Base-by-base conservation (phyloP, 2,329 filamentous ascomycete species). In the Ophiostoma himal-ulmi region DNA sequence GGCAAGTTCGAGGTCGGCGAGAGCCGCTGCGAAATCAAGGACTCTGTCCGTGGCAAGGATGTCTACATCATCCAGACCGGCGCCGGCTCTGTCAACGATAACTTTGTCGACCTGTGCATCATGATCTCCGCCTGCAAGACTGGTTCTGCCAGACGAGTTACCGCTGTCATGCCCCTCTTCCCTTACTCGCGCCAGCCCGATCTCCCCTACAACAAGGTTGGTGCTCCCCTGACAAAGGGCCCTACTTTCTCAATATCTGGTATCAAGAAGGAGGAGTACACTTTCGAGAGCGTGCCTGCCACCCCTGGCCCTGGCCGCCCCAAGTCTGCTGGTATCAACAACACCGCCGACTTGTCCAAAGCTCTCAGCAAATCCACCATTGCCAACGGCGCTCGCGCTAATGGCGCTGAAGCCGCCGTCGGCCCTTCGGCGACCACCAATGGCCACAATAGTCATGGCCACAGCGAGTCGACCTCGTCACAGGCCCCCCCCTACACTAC, bases 11-110 rank as follows among this genome's bases (percentile, higher is more conserved):
- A 93, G 41, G 93, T 95, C 69, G 95, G 95, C 75, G 95, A 98
- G 83, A 96, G 92, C 75, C 89, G 94, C 70, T 94, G 96, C 73
- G 95, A 98, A 81, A 96, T 99, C 77, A 87, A 94, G 79, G 95
- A 99, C 81, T 97, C 93, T 17, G 95, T 99, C 68, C 91, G 95
- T 76, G 95, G 92, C 76, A 99, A 99, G 80, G 95, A 99, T 88
- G 95, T 97, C 79, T 99, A 96, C 83, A 97, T 98, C 78, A 93
- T 99, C 77, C 94, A 98, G 81, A 95, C 93, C 60, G 93, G 93
- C 75, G 92, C 92, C 75, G 93, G 93, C 74, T 91, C 91, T 76
- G 92, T 97, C 81, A 99, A 99, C 79, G 95, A 99, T 81, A 89
- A 96, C 81, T 88, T 99, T 74, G 91, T 99, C 83, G 95, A 99